These are phyloP conservation scores for Fusarium succisae DNA, from an alignment of 2,329 filamentous ascomycete genomes.

Conservation along the genomic window DNA sequence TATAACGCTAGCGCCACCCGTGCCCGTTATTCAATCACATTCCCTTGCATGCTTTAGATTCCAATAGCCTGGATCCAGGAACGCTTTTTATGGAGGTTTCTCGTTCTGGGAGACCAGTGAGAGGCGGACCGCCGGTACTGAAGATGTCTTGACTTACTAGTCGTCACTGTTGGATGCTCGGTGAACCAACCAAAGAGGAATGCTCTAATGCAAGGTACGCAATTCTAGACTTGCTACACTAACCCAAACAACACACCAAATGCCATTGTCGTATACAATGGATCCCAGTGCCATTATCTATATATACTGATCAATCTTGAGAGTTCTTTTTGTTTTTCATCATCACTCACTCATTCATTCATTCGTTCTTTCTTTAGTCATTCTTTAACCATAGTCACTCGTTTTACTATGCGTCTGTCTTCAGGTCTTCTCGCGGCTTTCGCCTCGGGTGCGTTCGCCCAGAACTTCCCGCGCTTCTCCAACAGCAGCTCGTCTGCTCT, in stretches of 20 bases:
- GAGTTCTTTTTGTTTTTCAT: background rate
- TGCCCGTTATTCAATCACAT: background rate
- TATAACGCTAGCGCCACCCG: background rate
- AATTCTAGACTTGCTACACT: background rate
- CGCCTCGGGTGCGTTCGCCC: background rate
- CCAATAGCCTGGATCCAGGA: background rate
- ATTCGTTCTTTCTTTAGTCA: background rate
- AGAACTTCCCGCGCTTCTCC: slow-evolving; percentile 9
- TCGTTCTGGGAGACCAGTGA: background rate
- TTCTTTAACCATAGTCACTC: slow-evolving; percentile 2
- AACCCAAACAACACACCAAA: background rate
- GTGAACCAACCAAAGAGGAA: background rate
- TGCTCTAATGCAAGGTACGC: background rate
- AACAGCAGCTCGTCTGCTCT: slow-evolving; percentile 8
- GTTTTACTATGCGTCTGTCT: slow-evolving; percentile 18
- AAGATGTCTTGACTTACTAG: background rate
- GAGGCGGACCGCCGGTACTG: background rate
- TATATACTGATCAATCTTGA: background rate
- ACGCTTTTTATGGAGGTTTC: background rate
- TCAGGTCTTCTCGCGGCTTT: background rate
- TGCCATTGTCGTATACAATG: background rate
- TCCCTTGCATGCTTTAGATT: background rate
- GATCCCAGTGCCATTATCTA: background rate
- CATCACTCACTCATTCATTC: background rate
- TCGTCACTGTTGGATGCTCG: background rate